Base-by-base conservation (phyloP, 1,139 yeast species). In the Scheffersomyces lignicola region DNA sequence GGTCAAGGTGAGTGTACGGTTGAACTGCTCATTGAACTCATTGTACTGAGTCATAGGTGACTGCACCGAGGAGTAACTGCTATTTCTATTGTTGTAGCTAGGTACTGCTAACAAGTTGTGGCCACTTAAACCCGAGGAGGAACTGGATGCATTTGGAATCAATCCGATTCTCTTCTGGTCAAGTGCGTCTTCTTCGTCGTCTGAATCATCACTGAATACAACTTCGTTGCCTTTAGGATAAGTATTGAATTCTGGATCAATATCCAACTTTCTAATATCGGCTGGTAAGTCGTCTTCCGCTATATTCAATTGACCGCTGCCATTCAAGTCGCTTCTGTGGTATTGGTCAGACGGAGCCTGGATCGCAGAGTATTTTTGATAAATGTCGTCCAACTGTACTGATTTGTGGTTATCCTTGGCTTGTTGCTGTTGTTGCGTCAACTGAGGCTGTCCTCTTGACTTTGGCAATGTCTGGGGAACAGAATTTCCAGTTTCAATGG, bases 31-130 rank as follows among this genome's bases (percentile, higher is more conserved):
- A 45, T 69, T 71, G 53, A 77, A 74, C 42, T 75, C 80, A 24
- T 73, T 56, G 48, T 74, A 76, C 42, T 78, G 81, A 1, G 82
- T 66, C 63, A 60, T 62, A n/a, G 76, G 76, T 2, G 73, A 65
- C 33, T 62, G 65, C 18, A 69, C 73, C 6, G 73, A 66, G 2
- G 74, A 65, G 42, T 63, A 56, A 37, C 71, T 62, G 36, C 64
- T 58, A 45, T 60, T 58, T 29, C 70, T 51, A 34, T 56, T 54
- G 11, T 48, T 51, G 29, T 51, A 49, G 17, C 48, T 40, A 10
- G 70, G 71, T 9, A 63, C 61, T n/a, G 46, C 38, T 27, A 50
- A 40, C 31, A 34, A 51, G 41, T 5, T 36, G 12, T 35, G 29
- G 12, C 40, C 35, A 17, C 38, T 33, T 2, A 42, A 29, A 10